Evolutionary conservation across 495 filamentous ascomycete genomes (phyloP), one percentile per base, ranked within the genome.

Genomic region (Penicillium tannophilum): DNA sequence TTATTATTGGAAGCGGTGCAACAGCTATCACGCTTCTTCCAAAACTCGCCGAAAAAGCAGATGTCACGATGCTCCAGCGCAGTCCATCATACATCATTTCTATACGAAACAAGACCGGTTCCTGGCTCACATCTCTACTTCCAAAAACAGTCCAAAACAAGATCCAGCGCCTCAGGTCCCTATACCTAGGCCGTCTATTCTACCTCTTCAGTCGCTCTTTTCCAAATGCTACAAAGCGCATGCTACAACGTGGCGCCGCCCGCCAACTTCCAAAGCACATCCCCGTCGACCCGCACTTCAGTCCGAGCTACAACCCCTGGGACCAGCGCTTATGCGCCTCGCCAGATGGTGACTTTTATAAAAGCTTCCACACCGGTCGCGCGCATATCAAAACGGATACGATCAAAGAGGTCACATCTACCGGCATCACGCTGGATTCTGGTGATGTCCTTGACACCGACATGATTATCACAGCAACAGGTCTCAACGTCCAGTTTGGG

Each of bases 401-500:
- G 12, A 90, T 93, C 69, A 73, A 82, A 14, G 75, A 73, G 0
- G 83, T 93, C 9, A 87, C 82, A 0, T 66, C 73, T 17, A 74
- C 78, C 9, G 79, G 82, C 1, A 86, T 93, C 52, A 58, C 67
- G n/a, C 80, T 90, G 23, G 64, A 77, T 28, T 80, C 79, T 0
- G 89, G 86, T 16, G 75, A 82, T 39, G 66, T 63, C 0, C 64
- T 92, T 3, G 76, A 84, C 1, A 83, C 87, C 0, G 88, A 93
- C 71, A 84, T 89, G 62, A 88, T 93, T 64, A 70, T 92, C 57
- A 89, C 88, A 0, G 89, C 90, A 0, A 93, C 90, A 0, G 90
- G 90, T 0, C 73, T 93, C 1, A 77, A 79, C 43, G 63, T 90
- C 43, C 69, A 71, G 16, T 66, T 90, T 11, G 79, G 81, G 0